phyloP scores from a whole-genome alignment of 2,329 filamentous ascomycete genomes.

The Periconia sp. region DNA sequence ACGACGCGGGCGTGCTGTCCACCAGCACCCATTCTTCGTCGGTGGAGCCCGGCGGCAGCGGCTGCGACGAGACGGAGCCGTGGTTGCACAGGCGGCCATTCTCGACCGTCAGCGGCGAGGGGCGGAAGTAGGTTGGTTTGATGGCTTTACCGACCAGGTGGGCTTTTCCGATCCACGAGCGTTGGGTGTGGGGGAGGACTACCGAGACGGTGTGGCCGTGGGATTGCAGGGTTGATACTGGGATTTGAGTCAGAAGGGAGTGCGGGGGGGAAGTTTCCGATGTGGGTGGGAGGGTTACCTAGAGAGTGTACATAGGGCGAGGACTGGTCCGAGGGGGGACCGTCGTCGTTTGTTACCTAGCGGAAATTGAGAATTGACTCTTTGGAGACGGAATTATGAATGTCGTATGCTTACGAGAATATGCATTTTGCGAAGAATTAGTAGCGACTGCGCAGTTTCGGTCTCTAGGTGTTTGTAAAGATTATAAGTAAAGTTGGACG shows the following conservation, averaged over 20 bases:
- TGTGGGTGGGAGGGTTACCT: constrained; percentile 15
- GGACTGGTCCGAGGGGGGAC: constrained; percentile 56
- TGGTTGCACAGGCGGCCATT: constrained; percentile 45
- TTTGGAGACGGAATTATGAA: background rate
- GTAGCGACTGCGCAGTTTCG: constrained; percentile 6
- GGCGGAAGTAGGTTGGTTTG: constrained; percentile 83
- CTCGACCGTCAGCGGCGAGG: constrained; percentile 56
- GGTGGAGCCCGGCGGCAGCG: constrained; percentile 36
- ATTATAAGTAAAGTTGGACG: constrained; percentile 7
- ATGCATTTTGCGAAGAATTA: constrained; percentile 35
- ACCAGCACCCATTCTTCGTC: constrained; percentile 58
- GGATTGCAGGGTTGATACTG: constrained; percentile 55
- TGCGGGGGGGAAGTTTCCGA: too few relatives aligned
- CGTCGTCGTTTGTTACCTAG: constrained; percentile 59
- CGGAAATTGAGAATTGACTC: background rate
- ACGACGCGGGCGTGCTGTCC: constrained; percentile 57
- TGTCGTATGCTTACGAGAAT: constrained; percentile 40
- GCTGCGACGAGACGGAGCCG: constrained; percentile 40
- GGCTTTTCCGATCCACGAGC: constrained; percentile 98
- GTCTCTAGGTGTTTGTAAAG: constrained; percentile 11
- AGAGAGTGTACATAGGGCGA: constrained; percentile 57
- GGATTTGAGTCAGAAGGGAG: constrained; percentile 41
- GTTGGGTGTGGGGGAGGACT: constrained; percentile 86
- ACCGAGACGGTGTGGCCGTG: constrained; percentile 90
- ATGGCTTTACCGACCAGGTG: constrained; percentile 92